phyloP scores from a whole-genome alignment of 257 asterid genomes.

The Paraleonurus japonicus region DNA sequence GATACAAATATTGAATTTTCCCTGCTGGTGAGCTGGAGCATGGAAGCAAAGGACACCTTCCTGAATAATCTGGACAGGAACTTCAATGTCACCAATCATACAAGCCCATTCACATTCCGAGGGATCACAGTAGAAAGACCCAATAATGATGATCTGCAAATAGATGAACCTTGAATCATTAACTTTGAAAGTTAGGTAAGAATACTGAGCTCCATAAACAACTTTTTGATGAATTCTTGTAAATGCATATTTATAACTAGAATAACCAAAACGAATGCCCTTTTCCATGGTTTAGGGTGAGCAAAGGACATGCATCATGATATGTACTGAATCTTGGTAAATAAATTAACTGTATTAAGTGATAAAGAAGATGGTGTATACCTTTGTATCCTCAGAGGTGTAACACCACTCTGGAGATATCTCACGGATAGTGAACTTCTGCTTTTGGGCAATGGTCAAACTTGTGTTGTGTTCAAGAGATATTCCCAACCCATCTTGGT shows the following conservation, averaged over 20 bases:
- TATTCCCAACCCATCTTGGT: constrained; percentile 46
- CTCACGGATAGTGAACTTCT: constrained; percentile 74
- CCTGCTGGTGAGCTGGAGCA: constrained; percentile 73
- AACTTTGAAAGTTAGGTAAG: constrained; percentile 18
- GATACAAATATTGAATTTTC: constrained; percentile 72
- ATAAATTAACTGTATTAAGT: neutral
- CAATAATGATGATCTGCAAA: constrained; percentile 75
- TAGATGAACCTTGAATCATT: constrained; percentile 13
- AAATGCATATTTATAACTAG: neutral
- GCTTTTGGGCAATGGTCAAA: constrained; percentile 61
- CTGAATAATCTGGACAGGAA: constrained; percentile 76
- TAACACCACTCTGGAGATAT: constrained; percentile 95
- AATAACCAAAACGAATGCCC: too few relatives aligned
- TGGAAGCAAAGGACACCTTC: constrained; percentile 81
- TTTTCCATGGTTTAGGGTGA: neutral
- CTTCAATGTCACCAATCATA: constrained; percentile 92
- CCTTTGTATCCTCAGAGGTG: constrained; percentile 83
- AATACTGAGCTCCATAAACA: neutral
- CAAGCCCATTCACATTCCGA: constrained; percentile 75
- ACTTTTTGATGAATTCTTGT: neutral
- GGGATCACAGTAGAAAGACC: constrained; percentile 76
- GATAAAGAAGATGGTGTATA: constrained; percentile 20
- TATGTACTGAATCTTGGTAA: neutral
- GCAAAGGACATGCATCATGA: neutral
- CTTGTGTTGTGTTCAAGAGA: constrained; percentile 50